Conservation (phyloP, 305 asterid species). For the Fraxinus albicans region DNA sequence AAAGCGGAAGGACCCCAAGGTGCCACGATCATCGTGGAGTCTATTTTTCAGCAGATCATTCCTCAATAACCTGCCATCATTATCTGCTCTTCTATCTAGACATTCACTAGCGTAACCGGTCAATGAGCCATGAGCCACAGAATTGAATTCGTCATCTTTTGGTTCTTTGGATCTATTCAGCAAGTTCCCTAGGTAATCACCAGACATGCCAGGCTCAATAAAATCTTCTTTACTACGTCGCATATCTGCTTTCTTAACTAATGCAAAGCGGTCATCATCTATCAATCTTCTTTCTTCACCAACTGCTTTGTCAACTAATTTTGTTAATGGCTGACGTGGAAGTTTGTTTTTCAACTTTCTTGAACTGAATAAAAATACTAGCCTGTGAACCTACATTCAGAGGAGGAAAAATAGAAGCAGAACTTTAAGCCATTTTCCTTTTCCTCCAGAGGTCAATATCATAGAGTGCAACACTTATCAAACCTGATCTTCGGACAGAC, state of each 20-base stretch:
- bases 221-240: constrained; percentile 24
- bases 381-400: constrained; percentile 53
- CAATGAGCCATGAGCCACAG: constrained; percentile 18
- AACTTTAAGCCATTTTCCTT: constrained; percentile 20
- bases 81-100: constrained; percentile 35
- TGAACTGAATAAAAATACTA: constrained; percentile 56
- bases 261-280: constrained; percentile 27
- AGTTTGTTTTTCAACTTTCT: constrained; percentile 42
- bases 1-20: constrained; percentile 6
- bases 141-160: constrained; percentile 26
- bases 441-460: constrained; percentile 15
- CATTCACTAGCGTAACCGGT: constrained; percentile 28
- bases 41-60: constrained; percentile 31
- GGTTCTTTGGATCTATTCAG: constrained; percentile 25
- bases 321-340: constrained; percentile 27
- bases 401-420: constrained; percentile 19
- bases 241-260: constrained; percentile 27
- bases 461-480: constrained; percentile 21
- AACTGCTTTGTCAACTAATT: constrained; percentile 27
- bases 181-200: constrained; percentile 30
- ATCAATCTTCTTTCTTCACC: constrained; percentile 31
- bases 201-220: constrained; percentile 21
- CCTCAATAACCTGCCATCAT: constrained; percentile 28
- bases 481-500: constrained; percentile 74
- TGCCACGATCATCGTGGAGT: constrained; percentile 18